phyloP scores from a whole-genome alignment of 2,329 filamentous ascomycete species.

The Colletotrichum tanaceti region DNA sequence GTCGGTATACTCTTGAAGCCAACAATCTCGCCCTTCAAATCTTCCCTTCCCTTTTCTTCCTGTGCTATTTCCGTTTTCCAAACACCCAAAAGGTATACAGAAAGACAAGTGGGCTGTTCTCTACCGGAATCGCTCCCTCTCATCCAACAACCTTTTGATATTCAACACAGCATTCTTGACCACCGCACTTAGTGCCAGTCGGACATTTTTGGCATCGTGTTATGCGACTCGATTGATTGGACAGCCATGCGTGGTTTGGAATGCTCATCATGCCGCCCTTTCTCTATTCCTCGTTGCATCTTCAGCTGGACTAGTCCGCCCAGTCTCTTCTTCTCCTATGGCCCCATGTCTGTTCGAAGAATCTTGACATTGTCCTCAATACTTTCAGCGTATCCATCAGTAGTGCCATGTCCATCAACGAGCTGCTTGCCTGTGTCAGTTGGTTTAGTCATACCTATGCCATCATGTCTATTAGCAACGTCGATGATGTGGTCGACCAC shows the following conservation, averaged over 20 bases:
- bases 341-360: constrained; percentile 5
- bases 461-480: background rate
- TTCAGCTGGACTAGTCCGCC: constrained; percentile 1
- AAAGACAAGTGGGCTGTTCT: background rate
- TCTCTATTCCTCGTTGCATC: background rate
- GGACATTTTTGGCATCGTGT: background rate
- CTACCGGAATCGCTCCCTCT: background rate
- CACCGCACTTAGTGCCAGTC: too few relatives aligned
- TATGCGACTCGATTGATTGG: too few relatives aligned
- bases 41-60: too few relatives aligned
- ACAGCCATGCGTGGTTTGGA: background rate
- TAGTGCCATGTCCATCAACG: background rate
- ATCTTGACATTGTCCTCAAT: constrained; percentile 10
- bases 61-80: background rate
- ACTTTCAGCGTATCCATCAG: background rate
- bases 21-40: background rate
- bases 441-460: background rate
- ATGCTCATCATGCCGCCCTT: background rate
- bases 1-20: background rate
- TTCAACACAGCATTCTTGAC: background rate
- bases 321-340: constrained; percentile 1
- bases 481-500: constrained; percentile 8
- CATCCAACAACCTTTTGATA: background rate
- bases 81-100: background rate
- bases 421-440: background rate